Evolutionary conservation across 139 green algal species (phyloP).

Genomic region (Chlorella sp.): DNA sequence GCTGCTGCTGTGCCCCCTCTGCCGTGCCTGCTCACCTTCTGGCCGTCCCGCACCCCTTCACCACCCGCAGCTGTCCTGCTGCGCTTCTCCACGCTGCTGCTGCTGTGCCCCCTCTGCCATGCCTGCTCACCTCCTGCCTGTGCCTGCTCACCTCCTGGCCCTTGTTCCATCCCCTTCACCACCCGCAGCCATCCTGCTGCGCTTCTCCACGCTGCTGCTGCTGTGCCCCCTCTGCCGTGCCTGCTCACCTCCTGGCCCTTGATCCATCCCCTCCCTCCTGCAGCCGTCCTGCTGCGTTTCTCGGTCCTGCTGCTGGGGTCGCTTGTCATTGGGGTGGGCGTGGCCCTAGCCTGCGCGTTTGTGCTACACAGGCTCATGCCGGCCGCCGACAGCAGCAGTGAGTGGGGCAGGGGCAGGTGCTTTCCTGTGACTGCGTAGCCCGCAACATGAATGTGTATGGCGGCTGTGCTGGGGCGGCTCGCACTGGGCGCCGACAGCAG

Average conservation of each 20-base stretch:
- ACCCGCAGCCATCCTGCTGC: neutral
- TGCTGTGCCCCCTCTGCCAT: neutral
- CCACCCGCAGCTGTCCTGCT: no score
- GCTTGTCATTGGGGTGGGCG: conserved; percentile 60
- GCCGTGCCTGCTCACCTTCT: conserved; percentile 55
- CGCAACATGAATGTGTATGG: neutral
- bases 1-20: neutral
- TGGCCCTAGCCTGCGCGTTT: conserved; percentile 60
- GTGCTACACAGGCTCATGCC: conserved; percentile 57
- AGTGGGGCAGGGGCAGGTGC: neutral
- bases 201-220: neutral
- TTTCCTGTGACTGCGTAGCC: neutral
- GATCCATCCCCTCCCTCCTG: neutral
- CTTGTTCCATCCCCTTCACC: neutral
- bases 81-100: neutral
- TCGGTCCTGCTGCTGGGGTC: conserved; percentile 52
- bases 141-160: neutral
- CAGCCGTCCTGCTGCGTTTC: conserved; percentile 51
- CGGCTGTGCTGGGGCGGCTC: neutral
- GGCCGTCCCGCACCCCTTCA: no score
- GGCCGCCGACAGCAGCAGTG: conserved; percentile 16
- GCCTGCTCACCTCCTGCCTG: neutral
- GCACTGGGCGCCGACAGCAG: neutral
- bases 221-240: neutral
- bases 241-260: neutral